Percentiles rank a stretch among this genome's conserved stretches.
Evolutionary conservation across 2,329 filamentous ascomycete species (phyloP).

Genomic region (Diaporthe humulicola): DNA sequence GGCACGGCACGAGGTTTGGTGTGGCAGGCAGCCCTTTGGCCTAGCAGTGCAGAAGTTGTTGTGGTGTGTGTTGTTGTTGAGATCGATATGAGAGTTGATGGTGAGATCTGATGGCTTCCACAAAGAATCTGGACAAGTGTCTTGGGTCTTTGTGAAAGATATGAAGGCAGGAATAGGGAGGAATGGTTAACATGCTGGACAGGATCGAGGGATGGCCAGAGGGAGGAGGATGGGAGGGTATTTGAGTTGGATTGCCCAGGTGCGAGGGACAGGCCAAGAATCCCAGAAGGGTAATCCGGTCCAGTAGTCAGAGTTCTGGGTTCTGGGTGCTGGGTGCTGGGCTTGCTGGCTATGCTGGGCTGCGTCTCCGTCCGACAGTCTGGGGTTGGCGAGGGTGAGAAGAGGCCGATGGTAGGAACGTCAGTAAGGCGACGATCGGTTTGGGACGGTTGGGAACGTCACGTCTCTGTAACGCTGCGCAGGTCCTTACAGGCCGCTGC

Average conservation of each 20-base stretch:
- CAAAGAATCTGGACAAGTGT: constrained; percentile 21
- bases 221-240: constrained; percentile 34
- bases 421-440: constrained; percentile 32
- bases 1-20: constrained; percentile 11
- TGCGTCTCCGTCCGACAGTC: background rate
- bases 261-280: constrained; percentile 29
- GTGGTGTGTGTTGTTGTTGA: background rate
- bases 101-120: background rate
- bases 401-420: constrained; percentile 34
- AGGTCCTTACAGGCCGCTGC: constrained; percentile 20
- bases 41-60: constrained; percentile 14
- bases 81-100: background rate
- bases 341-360: background rate
- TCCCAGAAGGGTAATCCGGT: constrained; percentile 32
- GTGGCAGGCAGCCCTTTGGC: constrained; percentile 37
- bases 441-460: constrained; percentile 33
- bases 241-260: constrained; percentile 35
- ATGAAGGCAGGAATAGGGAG: background rate
- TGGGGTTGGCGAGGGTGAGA: constrained; percentile 33
- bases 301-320: constrained; percentile 31
- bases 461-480: constrained; percentile 36
- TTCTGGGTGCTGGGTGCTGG: constrained; percentile 12
- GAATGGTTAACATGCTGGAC: constrained; percentile 27
- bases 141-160: constrained; percentile 22
- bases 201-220: constrained; percentile 2